Evolutionary conservation across 495 filamentous ascomycete species (phyloP).

Genomic region (Aspergillus funiculosus): DNA sequence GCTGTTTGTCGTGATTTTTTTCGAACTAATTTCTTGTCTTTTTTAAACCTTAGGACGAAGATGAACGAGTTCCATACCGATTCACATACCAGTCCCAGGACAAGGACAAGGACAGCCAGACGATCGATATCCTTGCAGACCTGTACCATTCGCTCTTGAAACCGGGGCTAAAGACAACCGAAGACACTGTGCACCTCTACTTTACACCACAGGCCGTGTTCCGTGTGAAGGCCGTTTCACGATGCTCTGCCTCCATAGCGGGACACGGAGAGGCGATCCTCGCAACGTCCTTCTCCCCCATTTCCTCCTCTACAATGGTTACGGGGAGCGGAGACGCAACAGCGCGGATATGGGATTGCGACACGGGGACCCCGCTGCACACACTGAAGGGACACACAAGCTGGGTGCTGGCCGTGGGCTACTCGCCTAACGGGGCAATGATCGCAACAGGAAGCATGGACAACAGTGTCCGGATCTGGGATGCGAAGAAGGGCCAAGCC

Average conservation of each 20-base stretch:
- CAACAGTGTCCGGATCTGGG: conserved; percentile 85
- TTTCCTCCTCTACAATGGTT: conserved; percentile 71
- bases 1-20: background rate
- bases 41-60: conserved; percentile 48
- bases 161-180: conserved; percentile 59
- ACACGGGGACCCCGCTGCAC: conserved; percentile 83
- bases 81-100: conserved; percentile 63
- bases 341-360: conserved; percentile 90
- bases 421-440: conserved; percentile 73
- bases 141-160: conserved; percentile 66
- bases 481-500: conserved; percentile 72
- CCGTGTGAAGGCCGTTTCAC: conserved; percentile 82
- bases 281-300: conserved; percentile 80
- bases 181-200: conserved; percentile 69
- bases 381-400: conserved; percentile 90
- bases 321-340: conserved; percentile 90
- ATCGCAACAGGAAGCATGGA: conserved; percentile 95
- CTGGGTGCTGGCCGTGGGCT: conserved; percentile 86
- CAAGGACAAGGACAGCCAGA: conserved; percentile 46
- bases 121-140: conserved; percentile 59
- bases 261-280: conserved; percentile 94
- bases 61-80: conserved; percentile 81
- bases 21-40: background rate
- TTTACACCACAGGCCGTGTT: conserved; percentile 93
- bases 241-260: conserved; percentile 80